Conservation (phyloP, 805 yeast genomes). For the Peterozyma toletana region DNA sequence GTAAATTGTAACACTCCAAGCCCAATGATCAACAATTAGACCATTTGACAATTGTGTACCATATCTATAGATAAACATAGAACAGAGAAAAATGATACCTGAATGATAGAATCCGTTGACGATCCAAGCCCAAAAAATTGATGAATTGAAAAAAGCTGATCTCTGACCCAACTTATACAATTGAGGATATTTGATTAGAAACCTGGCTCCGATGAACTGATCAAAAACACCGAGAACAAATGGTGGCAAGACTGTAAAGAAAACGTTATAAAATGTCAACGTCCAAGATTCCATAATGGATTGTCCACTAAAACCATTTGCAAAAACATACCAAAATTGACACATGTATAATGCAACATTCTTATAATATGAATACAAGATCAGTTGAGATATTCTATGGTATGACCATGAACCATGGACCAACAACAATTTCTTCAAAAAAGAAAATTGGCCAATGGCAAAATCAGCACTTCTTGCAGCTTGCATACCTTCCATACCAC, state of each 20-base stretch:
- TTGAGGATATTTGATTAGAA: slow-evolving; percentile 88
- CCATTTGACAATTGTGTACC: slow-evolving; percentile 68
- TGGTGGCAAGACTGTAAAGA: slow-evolving; percentile 93
- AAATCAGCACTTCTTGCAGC: slow-evolving; percentile 98
- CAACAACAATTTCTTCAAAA: slow-evolving; percentile 68
- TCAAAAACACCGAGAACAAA: slow-evolving; percentile 95
- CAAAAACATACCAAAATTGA: slow-evolving; percentile 95
- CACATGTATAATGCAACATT: slow-evolving; percentile 95
- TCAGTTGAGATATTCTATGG: slow-evolving; percentile 88
- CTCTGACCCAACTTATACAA: slow-evolving; percentile 86
- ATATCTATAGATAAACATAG: slow-evolving; percentile 57
- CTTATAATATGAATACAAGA: slow-evolving; percentile 91
- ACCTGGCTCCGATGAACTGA: slow-evolving; percentile 87
- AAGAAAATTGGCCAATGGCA: slow-evolving; percentile 93
- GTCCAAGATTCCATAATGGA: slow-evolving; percentile 98
- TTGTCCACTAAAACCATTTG: slow-evolving; percentile 91
- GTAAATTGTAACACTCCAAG: slow-evolving; percentile 88
- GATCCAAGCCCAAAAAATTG: slow-evolving; percentile 97
- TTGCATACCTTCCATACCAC: slow-evolving; percentile 99
- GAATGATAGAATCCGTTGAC: slow-evolving; percentile 93
- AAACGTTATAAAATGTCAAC: slow-evolving; percentile 87
- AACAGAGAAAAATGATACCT: slow-evolving; percentile 70
- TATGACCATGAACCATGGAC: slow-evolving; percentile 99
- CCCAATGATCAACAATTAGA: slow-evolving; percentile 78
- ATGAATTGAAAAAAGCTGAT: slow-evolving; percentile 82